phyloP scores from a whole-genome alignment of 176 grass and related monocot genomes.

The Pharus latifolius region DNA sequence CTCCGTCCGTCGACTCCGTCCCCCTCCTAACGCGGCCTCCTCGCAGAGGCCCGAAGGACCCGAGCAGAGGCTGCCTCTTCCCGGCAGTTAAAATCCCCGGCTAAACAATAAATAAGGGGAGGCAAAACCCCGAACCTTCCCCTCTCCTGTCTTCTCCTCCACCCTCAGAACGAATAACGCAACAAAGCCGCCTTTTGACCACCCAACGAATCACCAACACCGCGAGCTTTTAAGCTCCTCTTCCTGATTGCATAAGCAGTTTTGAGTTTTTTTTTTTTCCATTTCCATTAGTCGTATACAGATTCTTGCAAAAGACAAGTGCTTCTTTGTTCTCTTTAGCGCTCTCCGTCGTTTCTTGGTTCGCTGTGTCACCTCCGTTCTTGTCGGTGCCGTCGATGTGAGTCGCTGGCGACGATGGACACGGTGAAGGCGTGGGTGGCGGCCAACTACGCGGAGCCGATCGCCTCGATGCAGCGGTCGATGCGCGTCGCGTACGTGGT shows the following conservation, averaged over 20 bases:
- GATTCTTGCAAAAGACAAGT: too few species aligned
- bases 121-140: not conserved
- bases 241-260: conserved; percentile 3
- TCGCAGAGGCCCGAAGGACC: too few species aligned
- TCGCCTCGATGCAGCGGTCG: conserved; percentile 34
- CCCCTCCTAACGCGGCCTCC: too few species aligned
- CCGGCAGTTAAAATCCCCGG: not conserved
- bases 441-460: conserved; percentile 40
- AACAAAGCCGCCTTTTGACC: conserved; percentile 13
- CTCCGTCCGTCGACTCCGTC: conserved; percentile 6
- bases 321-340: too few species aligned
- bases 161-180: not conserved
- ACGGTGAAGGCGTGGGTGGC: conserved; percentile 38
- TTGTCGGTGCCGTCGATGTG: conserved; percentile 16
- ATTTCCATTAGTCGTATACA: conserved; percentile 5
- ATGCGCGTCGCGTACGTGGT: conserved; percentile 57
- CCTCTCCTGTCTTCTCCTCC: not conserved
- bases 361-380: conserved; percentile 19
- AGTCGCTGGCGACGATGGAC: conserved; percentile 20
- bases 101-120: not conserved
- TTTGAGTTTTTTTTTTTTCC: not conserved
- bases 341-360: not conserved
- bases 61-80: not conserved
- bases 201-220: not conserved
- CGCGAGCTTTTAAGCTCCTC: conserved; percentile 7